Conservation (phyloP, 805 yeast species). For the Hyphopichia homilentoma region DNA sequence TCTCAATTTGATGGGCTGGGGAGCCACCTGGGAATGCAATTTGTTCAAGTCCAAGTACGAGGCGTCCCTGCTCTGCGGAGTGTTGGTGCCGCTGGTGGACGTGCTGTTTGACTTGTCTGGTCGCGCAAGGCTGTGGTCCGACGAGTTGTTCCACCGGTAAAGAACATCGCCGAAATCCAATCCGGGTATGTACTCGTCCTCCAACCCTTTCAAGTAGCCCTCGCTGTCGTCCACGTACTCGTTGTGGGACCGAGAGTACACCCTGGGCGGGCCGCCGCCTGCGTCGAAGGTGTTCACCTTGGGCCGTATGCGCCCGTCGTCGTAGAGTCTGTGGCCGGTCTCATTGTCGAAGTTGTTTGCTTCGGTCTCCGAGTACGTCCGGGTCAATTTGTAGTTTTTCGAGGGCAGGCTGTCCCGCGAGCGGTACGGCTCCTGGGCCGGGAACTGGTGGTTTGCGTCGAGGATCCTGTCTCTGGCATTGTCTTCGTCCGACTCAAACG, state of each 20-base stretch:
- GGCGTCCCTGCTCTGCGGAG: slow-evolving; percentile 29
- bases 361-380: slow-evolving; percentile 66
- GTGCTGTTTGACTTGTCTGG: slow-evolving; percentile 7
- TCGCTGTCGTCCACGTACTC: slow-evolving; percentile 11
- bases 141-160: slow-evolving; percentile 41
- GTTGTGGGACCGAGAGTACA: slow-evolving; percentile 31
- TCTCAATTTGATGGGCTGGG: slow-evolving; percentile 33
- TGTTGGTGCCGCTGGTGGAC: slow-evolving; percentile 15
- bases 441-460: background rate
- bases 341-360: slow-evolving; percentile 53
- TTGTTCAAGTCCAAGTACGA: slow-evolving; percentile 39
- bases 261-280: slow-evolving; percentile 10
- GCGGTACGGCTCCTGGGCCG: background rate
- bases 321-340: slow-evolving; percentile 52
- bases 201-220: slow-evolving; percentile 44
- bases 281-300: slow-evolving; percentile 11
- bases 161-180: slow-evolving; percentile 52
- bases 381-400: slow-evolving; percentile 30
- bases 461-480: background rate
- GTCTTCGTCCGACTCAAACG: background rate
- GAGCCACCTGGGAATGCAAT: slow-evolving; percentile 42
- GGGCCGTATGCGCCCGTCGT: slow-evolving; percentile 52
- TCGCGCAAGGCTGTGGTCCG: slow-evolving; percentile 11
- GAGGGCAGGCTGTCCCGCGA: slow-evolving; percentile 1
- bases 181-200: slow-evolving; percentile 77